Evolutionary conservation across 2,329 filamentous ascomycete species (phyloP).

Genomic region (Domatiomyces globalis): DNA sequence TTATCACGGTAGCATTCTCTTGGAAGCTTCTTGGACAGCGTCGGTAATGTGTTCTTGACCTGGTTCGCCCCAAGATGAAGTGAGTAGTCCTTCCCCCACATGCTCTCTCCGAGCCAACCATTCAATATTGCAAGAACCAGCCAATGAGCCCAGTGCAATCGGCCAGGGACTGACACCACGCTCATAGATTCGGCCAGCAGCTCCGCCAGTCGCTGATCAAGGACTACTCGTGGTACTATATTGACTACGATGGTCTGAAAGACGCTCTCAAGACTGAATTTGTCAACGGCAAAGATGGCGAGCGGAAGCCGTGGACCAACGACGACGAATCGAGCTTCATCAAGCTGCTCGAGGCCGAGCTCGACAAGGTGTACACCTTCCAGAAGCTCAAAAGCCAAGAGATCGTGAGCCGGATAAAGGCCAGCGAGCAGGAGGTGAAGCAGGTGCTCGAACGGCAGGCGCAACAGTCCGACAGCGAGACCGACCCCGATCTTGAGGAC

Average conservation of each 20-base stretch:
- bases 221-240: conserved; percentile 97
- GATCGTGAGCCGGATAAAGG: conserved; percentile 77
- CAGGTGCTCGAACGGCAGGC: conserved; percentile 69
- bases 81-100: neutral
- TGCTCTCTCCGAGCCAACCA: neutral
- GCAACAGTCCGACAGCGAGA: conserved; percentile 23
- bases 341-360: conserved; percentile 68
- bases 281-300: conserved; percentile 37
- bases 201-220: conserved; percentile 88
- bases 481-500: conserved; percentile 49
- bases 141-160: neutral
- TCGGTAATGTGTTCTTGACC: neutral
- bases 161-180: neutral
- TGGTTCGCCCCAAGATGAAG: neutral
- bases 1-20: neutral
- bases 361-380: conserved; percentile 96
- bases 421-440: conserved; percentile 76
- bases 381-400: conserved; percentile 95
- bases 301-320: conserved; percentile 63
- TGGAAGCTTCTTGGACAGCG: neutral
- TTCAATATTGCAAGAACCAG: neutral
- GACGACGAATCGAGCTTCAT: conserved; percentile 87
- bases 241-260: conserved; percentile 92
- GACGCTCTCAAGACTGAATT: conserved; percentile 63
- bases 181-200: conserved; percentile 74